phyloP scores from a whole-genome alignment of 2,329 filamentous ascomycete genomes.

The Chalaropsis thielavioides region DNA sequence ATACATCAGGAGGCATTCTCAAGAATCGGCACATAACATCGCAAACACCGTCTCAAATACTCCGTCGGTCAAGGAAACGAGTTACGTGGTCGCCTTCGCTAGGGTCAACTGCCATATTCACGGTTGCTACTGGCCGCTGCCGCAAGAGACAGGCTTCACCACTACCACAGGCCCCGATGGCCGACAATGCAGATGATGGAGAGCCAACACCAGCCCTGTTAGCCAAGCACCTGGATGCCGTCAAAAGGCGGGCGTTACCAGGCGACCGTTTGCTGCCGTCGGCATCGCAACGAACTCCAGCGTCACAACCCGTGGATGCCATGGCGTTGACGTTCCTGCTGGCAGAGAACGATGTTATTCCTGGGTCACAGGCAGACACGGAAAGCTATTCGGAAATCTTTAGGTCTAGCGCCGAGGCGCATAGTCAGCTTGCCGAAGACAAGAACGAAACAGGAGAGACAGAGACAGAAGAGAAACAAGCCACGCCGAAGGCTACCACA shows the following conservation, averaged over 20 bases:
- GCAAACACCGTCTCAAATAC: background rate
- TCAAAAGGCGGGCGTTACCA: slow-evolving; percentile 2
- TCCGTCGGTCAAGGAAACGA: slow-evolving; percentile 20
- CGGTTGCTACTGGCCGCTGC: slow-evolving; percentile 5
- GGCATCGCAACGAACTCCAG: slow-evolving; percentile 28
- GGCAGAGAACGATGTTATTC: slow-evolving; percentile 27
- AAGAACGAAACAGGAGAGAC: slow-evolving; percentile 2
- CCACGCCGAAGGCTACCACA: background rate
- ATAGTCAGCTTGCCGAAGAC: slow-evolving; percentile 5
- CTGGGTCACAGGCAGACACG: slow-evolving; percentile 11
- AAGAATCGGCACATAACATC: background rate
- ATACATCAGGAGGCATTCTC: slow-evolving; percentile 10
- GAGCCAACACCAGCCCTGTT: slow-evolving; percentile 19
- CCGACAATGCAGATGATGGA: background rate
- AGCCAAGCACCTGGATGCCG: slow-evolving; percentile 13
- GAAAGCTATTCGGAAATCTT: slow-evolving; percentile 13
- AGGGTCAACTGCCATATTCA: slow-evolving; percentile 13
- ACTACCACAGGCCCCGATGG: background rate
- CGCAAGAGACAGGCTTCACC: slow-evolving; percentile 10
- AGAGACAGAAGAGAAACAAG: slow-evolving; percentile 8
- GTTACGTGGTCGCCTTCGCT: slow-evolving; percentile 27
- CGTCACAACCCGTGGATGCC: slow-evolving; percentile 30
- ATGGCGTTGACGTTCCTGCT: slow-evolving; percentile 37
- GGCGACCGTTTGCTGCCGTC: slow-evolving; percentile 26
- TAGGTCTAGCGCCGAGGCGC: slow-evolving; percentile 1